Evolutionary conservation across 2,329 filamentous ascomycete genomes (phyloP), one percentile per base, ranked within the genome.

Genomic region (Ceratocystis harringtonii): DNA sequence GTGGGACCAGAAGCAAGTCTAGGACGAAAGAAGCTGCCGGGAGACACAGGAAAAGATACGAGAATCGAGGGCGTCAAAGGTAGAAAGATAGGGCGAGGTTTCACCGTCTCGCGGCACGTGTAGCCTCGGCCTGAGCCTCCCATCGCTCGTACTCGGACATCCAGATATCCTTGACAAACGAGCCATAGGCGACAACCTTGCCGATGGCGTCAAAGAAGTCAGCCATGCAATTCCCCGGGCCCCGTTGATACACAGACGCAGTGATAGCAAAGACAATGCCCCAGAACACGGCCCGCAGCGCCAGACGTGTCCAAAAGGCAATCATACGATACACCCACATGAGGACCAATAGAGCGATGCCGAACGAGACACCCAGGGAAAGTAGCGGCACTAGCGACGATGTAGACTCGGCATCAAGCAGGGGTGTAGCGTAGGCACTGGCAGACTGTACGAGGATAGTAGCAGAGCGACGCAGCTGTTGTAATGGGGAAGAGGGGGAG

Each of bases 231-330:
- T 83, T 83, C 69, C 84, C 82, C 17, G 86, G 72, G 0, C 90
- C 86, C 1, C 89, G 78, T 71, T 85, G 84, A 74, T 81, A 87
- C 2, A 87, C 78, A 68, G 80, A 79, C 19, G 84, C 76, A 0
- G 78, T 78, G 0, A 84, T 52, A 0, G 79, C 78, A 3, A 80
- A 75, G 1, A 92, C 69, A 1, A 77, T 73, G 1, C 80, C 81
- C 84, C 85, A 94, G 69, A 90, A 84, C 1, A 82, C 73, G 52
- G 90, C 69, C 28, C 81, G 76, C 68, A 89, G 73, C 10, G 80
- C 79, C 65, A 95, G 72, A n/a, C 81, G 78, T 63, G 90, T 82
- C 84, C 90, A 90, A 77, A 86, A 95, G 72, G 90, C 77, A 66
- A 95, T 79, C 22, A 90, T 76, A 68, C 89, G 82, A 68, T 85